These are phyloP conservation scores for Stevia rebaudiana DNA, from an alignment of 140 eudicot species.

Conservation along the genomic window DNA sequence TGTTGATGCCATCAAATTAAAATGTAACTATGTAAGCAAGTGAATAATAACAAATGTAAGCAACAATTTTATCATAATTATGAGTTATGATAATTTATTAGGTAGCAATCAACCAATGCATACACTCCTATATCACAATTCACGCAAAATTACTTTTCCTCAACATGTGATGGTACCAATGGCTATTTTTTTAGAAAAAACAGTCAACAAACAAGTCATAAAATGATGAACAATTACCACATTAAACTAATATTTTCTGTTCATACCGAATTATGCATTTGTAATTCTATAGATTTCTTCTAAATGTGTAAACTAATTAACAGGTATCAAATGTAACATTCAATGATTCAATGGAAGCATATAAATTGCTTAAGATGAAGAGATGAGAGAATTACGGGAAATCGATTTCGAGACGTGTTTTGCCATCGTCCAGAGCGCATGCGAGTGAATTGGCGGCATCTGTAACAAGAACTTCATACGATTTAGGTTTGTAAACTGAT, in stretches of 20 bases:
- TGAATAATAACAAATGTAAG: slow-evolving; percentile 23
- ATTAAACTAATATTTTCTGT: not conserved
- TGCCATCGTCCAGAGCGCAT: slow-evolving; percentile 68
- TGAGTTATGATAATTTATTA: not conserved
- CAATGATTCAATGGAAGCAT: not conserved
- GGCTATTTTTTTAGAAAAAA: not conserved
- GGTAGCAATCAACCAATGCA: not conserved
- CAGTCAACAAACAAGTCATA: not conserved
- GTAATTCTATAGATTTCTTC: not conserved
- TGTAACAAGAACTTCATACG: slow-evolving; percentile 64
- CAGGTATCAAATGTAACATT: not conserved
- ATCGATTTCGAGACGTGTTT: slow-evolving; percentile 77
- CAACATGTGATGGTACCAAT: not conserved
- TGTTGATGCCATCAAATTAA: slow-evolving; percentile 28
- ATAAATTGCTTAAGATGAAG: not conserved
- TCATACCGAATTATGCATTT: not conserved
- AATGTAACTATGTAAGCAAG: not conserved
- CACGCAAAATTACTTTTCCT: not conserved
- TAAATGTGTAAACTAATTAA: not conserved
- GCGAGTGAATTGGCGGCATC: slow-evolving; percentile 88
- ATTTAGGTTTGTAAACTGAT: slow-evolving; percentile 79
- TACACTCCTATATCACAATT: not conserved
- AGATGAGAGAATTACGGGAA: slow-evolving; percentile 58
- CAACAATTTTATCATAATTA: slow-evolving; percentile 9
- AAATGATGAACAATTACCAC: not conserved